phyloP scores from a whole-genome alignment of 169 alveolate species.

The Miamiensis avidus region DNA sequence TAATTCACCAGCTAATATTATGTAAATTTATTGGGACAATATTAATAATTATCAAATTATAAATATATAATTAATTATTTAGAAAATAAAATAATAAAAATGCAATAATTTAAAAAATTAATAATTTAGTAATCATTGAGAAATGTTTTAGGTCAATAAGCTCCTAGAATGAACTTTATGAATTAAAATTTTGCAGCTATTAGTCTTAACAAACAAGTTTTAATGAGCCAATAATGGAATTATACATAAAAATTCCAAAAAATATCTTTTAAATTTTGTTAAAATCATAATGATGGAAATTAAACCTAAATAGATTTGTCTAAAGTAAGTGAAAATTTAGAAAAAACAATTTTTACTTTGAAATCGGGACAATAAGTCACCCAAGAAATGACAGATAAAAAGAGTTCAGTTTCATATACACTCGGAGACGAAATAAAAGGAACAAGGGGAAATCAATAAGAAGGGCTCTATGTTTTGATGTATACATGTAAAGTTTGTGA shows the following conservation, averaged over 20 bases:
- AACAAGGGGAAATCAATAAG: conserved; percentile 13
- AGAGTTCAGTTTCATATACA: neutral
- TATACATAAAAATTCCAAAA: neutral
- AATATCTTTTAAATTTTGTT: too few species aligned
- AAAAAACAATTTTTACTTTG: neutral
- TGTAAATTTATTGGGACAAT: too few species aligned
- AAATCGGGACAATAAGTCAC: neutral
- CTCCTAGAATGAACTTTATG: too few species aligned
- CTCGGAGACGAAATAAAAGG: neutral
- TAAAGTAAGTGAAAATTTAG: neutral
- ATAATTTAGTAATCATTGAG: too few species aligned
- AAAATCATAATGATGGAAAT: neutral
- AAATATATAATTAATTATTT: too few species aligned
- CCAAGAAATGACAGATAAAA: neutral
- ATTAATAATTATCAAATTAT: too few species aligned
- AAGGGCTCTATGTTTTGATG: conserved; percentile 68
- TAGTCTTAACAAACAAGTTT: neutral
- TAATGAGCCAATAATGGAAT: neutral
- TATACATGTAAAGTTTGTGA: conserved; percentile 81
- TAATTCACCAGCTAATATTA: too few species aligned
- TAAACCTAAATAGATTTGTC: neutral
- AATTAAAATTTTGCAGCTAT: too few species aligned
- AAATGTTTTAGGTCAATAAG: too few species aligned
- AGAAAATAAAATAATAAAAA: too few species aligned
- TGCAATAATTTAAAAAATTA: too few species aligned